Conservation (phyloP, 805 yeast species). For the Starmerella khaoyaiensis region DNA sequence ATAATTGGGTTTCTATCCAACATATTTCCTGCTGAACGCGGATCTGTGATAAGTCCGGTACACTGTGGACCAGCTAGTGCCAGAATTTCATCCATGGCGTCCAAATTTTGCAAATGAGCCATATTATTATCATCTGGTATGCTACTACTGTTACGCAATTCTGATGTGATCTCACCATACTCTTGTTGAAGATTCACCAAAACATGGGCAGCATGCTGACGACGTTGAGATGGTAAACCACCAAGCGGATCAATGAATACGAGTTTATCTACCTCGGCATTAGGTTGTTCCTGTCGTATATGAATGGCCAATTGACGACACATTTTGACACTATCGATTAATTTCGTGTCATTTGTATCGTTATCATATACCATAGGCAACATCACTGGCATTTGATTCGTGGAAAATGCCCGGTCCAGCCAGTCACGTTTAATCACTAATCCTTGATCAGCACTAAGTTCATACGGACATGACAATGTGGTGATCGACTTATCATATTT, state of each 20-base stretch:
- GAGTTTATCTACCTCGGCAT: conserved; percentile 53
- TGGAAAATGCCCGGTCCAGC: conserved; percentile 33
- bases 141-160: conserved; percentile 32
- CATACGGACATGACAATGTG: conserved; percentile 31
- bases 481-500: conserved; percentile 16
- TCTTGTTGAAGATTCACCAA: conserved; percentile 79
- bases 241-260: conserved; percentile 71
- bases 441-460: conserved; percentile 20
- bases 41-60: conserved; percentile 81
- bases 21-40: conserved; percentile 48
- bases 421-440: conserved; percentile 29
- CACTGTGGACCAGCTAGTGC: conserved; percentile 40
- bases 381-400: conserved; percentile 37
- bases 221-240: conserved; percentile 79
- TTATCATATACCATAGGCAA: conserved; percentile 59
- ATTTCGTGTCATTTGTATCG: conserved; percentile 31
- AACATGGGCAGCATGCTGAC: conserved; percentile 67
- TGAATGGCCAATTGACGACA: conserved; percentile 29
- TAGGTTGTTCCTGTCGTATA: conserved; percentile 8
- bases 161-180: conserved; percentile 48
- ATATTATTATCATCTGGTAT: conserved; percentile 30
- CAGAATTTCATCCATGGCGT: conserved; percentile 49
- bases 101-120: conserved; percentile 50
- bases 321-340: conserved; percentile 32
- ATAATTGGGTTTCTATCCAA: conserved; percentile 65